Evolutionary conservation across 768 basidiomycete species (phyloP), one percentile per base, ranked within the genome.

Genomic region (Trametes punicea): DNA sequence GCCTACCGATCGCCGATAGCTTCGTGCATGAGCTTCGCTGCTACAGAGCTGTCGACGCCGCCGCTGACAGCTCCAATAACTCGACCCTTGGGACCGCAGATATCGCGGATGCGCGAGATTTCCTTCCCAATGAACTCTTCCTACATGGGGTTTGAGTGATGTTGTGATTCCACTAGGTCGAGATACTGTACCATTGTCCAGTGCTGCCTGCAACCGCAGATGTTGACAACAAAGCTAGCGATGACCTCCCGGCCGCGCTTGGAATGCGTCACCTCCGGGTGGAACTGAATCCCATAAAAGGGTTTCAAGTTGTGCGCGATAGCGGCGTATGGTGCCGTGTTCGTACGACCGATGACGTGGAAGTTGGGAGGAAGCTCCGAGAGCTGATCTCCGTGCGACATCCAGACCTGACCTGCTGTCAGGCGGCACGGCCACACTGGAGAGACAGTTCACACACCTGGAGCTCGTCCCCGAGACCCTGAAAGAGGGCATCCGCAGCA

Each of bases 1-100:
- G 62, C 76, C 39, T 67, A 91, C 93, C 96, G 82, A 70, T 98
- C 93, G 26, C 97, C 97, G 65, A 99, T 98, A 25, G 97, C 97
- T 75, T 98, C 95, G 64, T 98, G 95, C 97, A 99, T 99, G 58
- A 99, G 80, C 73, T 98, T 98, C 39, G 97, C 97, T 4, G 97
- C 97, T 15, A 99, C 97, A 0, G 94, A 94, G 62, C 93, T 96
- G 70, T 98, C 97, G 45, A 99, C 97, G 46, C 97, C 97, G 25
- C 97, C 97, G 59, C 88, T 91, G 46, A 98, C 96, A 13, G 97
- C 97, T 49, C 97, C 97, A 54, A 99, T 98, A 47, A 99, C 97
- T 49, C 94, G 93, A 30, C 95, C 96, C 64, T 83, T 93, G 2
- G 85, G 82, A 0, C 97, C 97, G 67, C 95, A 98, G 34, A 98